Evolutionary conservation across 345 rosid genomes (phyloP), one percentile per base, ranked within the genome.

Genomic region (Salix purpurea): DNA sequence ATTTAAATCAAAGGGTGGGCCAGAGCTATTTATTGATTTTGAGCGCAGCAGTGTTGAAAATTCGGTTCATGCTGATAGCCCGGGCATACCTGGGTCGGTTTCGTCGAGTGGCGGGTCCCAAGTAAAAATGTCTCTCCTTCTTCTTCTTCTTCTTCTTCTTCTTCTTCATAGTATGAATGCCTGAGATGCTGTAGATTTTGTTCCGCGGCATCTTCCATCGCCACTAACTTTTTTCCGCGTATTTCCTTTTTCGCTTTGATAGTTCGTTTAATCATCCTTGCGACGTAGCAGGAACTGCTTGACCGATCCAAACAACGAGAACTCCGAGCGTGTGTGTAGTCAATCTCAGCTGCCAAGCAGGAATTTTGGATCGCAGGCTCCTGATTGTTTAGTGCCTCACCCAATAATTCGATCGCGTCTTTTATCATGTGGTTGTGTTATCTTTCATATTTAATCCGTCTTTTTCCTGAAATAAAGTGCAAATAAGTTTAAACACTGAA

Each of bases 81-180:
- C 26, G 32, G 72, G 15, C 2, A 3, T 6, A 5, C 24, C 12
- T 48, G 71, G 71, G 56, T 1, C 28, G 69, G 78, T 36, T 37
- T 67, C 68, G 36, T 8, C 34, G n/a, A 14, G 54, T 73, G 76
- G 54, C 40, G 76, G 67, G 34, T 72, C 66, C 75, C 48, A 11
- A 3, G n/a, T 34, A 8, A 66, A 34, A 65, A 65, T 32, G 7
- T 8, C 44, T 40, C 44, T 0, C 0, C 46, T 42, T 24, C 13
- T 12, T 11, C 32, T 2, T 6, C 7, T 19, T 52, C 19, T 50
- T 11, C 32, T 2, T 6, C 7, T 19, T 52, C 19, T 50, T 16
- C 1, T 16, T 7, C n/a, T 18, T 7, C 6, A 6, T 52, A 19
- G n/a, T 52, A 19, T 52, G 6, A 52, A 52, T 7, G 5, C 23